Evolutionary conservation across 1,284 basidiomycete species (phyloP).

Genomic region (Omphalotus olearius): DNA sequence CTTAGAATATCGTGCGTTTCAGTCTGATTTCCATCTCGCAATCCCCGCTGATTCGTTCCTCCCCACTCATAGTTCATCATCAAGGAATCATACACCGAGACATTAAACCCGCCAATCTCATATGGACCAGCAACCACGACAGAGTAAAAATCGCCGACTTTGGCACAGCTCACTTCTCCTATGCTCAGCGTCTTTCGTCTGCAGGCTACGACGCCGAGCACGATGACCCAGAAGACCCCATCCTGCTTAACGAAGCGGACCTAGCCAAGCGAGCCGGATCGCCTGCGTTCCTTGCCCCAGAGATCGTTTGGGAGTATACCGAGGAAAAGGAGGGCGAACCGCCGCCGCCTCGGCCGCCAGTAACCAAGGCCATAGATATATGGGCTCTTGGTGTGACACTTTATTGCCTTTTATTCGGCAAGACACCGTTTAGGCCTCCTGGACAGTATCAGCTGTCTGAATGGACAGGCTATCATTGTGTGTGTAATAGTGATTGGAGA

Average conservation of each 20-base stretch:
- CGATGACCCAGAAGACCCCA: slow-evolving; percentile 41
- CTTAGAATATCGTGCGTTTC: slow-evolving; percentile 81
- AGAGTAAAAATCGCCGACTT: slow-evolving; percentile 98
- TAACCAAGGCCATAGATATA: slow-evolving; percentile 97
- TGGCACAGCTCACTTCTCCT: slow-evolving; percentile 89
- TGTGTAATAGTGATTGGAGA: slow-evolving; percentile 77
- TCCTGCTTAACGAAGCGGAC: slow-evolving; percentile 82
- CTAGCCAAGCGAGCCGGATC: slow-evolving; percentile 94
- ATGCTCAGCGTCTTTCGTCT: slow-evolving; percentile 69
- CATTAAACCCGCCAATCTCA: slow-evolving; percentile 97
- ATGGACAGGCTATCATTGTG: slow-evolving; percentile 82
- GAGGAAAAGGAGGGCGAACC: slow-evolving; percentile 13
- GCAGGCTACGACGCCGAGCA: slow-evolving; percentile 39
- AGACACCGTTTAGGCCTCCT: slow-evolving; percentile 61
- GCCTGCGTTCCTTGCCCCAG: slow-evolving; percentile 97
- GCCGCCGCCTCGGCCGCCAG: slow-evolving; percentile 51
- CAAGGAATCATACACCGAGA: slow-evolving; percentile 99
- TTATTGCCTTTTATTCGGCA: slow-evolving; percentile 91
- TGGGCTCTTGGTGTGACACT: slow-evolving; percentile 99
- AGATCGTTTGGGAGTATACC: slow-evolving; percentile 76
- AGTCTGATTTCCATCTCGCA: background rate
- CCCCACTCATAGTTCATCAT: slow-evolving; percentile 68
- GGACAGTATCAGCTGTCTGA: slow-evolving; percentile 40
- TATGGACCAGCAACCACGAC: slow-evolving; percentile 80
- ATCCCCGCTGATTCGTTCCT: background rate